phyloP scores from a whole-genome alignment of 805 yeast species.

The Starmera amethionina region DNA sequence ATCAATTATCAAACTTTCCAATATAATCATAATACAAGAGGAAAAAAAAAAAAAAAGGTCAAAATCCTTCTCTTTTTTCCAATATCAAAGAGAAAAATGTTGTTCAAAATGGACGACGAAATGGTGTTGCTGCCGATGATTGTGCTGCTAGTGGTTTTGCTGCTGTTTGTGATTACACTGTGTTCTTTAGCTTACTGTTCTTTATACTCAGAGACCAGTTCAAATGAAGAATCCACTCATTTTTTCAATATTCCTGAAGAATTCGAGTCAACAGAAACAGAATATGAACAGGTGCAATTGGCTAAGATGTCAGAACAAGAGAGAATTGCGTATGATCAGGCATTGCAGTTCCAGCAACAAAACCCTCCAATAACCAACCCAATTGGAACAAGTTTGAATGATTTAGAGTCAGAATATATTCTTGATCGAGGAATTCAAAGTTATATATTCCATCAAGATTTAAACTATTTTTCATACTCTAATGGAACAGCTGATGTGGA shows the following conservation, averaged over 20 bases:
- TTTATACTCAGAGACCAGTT: too few species aligned
- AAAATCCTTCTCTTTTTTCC: not conserved
- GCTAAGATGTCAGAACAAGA: slow-evolving; percentile 14
- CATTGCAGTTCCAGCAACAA: slow-evolving; percentile 22
- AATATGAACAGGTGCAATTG: slow-evolving; percentile 41
- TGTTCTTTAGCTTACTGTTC: slow-evolving; percentile 14
- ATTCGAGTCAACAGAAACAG: slow-evolving; percentile 60
- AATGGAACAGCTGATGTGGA: slow-evolving; percentile 2
- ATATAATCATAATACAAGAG: too few species aligned
- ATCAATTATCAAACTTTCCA: too few species aligned
- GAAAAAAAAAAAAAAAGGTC: too few species aligned
- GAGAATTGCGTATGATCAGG: slow-evolving; percentile 6
- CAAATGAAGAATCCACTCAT: too few species aligned
- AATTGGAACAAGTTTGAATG: not conserved
- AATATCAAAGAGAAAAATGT: not conserved
- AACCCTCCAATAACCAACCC: not conserved
- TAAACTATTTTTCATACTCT: slow-evolving; percentile 8
- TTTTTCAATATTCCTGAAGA: slow-evolving; percentile 40
- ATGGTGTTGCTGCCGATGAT: slow-evolving; percentile 25
- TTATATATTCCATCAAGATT: slow-evolving; percentile 8
- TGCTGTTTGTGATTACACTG: slow-evolving; percentile 21
- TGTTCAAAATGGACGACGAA: not conserved
- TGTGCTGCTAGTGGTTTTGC: slow-evolving; percentile 19
- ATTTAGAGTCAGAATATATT: slow-evolving; percentile 7
- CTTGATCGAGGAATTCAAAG: slow-evolving; percentile 15